A percentile compares a stretch with the other conserved stretches of the same genome.
Conservation (phyloP, 2,329 filamentous ascomycete genomes). For the Rhynchosporium agropyri region DNA sequence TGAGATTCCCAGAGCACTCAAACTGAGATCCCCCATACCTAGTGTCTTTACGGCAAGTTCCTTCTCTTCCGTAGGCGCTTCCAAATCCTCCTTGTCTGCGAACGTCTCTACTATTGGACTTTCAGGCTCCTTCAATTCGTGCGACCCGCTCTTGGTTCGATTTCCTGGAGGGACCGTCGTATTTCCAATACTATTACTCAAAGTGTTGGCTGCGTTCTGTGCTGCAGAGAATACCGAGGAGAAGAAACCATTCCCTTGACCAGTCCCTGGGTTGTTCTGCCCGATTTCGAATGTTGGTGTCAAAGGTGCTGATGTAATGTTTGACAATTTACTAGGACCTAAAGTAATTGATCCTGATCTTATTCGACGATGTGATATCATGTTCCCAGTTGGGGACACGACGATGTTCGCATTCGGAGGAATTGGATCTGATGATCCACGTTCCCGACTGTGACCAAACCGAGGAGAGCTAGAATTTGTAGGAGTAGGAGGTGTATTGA, state of each 20-base stretch:
- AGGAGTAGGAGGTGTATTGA: constrained; percentile 68
- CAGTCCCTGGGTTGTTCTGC: constrained; percentile 50
- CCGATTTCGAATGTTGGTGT: constrained; percentile 76
- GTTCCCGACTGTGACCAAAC: constrained; percentile 36
- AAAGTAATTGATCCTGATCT: constrained; percentile 56
- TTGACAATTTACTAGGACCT: constrained; percentile 83
- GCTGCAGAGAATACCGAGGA: constrained; percentile 90
- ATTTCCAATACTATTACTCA: constrained; percentile 75
- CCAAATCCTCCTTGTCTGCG: constrained; percentile 41
- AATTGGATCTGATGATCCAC: constrained; percentile 36
- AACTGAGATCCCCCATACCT: constrained; percentile 83
- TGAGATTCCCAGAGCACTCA: constrained; percentile 82
- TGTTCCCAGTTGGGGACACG: constrained; percentile 66
- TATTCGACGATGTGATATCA: constrained; percentile 71
- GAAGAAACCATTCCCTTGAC: constrained; percentile 68
- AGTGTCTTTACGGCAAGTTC: constrained; percentile 85
- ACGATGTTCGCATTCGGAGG: constrained; percentile 53
- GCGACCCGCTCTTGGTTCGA: constrained; percentile 46
- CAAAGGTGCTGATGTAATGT: constrained; percentile 69
- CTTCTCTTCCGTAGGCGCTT: constrained; percentile 52
- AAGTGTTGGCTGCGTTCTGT: constrained; percentile 81
- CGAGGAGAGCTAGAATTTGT: constrained; percentile 48
- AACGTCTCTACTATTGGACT: constrained; percentile 41
- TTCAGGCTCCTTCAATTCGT: constrained; percentile 40
- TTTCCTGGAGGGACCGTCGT: constrained; percentile 57